phyloP scores from a whole-genome alignment of 108 stramenopile species.

The Licmophora abbreviata region DNA sequence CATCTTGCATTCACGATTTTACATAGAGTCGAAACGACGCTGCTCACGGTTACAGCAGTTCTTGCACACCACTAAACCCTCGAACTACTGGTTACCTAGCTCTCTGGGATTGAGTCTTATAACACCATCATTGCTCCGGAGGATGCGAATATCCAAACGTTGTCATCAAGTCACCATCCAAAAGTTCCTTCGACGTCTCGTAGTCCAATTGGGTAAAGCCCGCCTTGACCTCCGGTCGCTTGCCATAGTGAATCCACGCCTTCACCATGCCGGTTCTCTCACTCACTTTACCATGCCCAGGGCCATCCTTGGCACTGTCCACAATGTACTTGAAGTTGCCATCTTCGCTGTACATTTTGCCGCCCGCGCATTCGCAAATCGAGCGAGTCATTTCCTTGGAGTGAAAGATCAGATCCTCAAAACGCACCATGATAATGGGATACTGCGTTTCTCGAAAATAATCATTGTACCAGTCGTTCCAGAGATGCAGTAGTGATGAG shows the following conservation, averaged over 20 bases:
- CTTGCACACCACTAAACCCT: no score
- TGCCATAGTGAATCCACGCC: constrained; percentile 70
- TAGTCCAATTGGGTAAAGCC: constrained; percentile 50
- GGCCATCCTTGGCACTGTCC: constrained; percentile 67
- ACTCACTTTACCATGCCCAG: constrained; percentile 51
- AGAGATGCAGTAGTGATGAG: constrained; percentile 46
- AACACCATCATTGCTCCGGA: constrained; percentile 4
- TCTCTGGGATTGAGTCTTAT: no score
- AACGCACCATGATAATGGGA: constrained; percentile 76
- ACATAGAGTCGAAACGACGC: no score
- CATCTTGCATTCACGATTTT: no score
- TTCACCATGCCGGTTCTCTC: constrained; percentile 45
- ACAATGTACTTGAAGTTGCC: constrained; percentile 45
- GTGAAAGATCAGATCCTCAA: constrained; percentile 78
- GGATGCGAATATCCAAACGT: constrained; percentile 58
- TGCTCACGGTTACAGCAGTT: no score
- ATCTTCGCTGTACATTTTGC: constrained; percentile 39
- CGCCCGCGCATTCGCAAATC: constrained; percentile 69
- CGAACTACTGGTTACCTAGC: no score
- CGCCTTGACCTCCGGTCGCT: constrained; percentile 28
- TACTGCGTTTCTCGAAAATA: constrained; percentile 48
- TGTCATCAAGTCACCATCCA: constrained; percentile 41
- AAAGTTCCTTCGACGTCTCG: constrained; percentile 23
- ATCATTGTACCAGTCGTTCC: constrained; percentile 65
- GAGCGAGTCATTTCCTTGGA: constrained; percentile 37